These are phyloP conservation scores for Suillus cothurnatus DNA, from an alignment of 768 basidiomycete species.

Conservation along the genomic window DNA sequence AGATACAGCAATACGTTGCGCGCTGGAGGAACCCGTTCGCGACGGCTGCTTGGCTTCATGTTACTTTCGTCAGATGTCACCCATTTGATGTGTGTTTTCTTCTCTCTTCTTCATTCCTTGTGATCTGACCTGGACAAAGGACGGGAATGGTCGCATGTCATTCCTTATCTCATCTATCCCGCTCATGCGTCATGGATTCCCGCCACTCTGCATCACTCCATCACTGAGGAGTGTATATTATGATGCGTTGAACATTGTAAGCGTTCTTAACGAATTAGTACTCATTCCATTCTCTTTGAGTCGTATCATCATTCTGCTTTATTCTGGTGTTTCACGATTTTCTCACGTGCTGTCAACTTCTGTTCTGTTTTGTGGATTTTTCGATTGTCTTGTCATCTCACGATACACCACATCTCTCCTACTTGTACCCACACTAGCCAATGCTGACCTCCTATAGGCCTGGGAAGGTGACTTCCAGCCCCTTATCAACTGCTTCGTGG, in stretches of 20 bases:
- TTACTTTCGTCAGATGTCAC: constrained; percentile 37
- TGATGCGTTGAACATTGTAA: constrained; percentile 35
- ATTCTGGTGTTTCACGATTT: not conserved
- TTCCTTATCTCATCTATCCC: constrained; percentile 37
- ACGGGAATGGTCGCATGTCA: constrained; percentile 39
- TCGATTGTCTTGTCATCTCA: not conserved
- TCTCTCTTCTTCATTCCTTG: not conserved
- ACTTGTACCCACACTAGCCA: not conserved
- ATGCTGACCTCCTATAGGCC: constrained; percentile 20
- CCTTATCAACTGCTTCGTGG: constrained; percentile 33
- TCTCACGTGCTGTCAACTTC: not conserved
- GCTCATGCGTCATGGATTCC: constrained; percentile 34
- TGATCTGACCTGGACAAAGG: constrained; percentile 18
- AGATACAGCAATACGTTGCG: constrained; percentile 36
- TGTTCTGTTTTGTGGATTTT: not conserved
- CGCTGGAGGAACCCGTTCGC: constrained; percentile 41
- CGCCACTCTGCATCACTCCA: constrained; percentile 32
- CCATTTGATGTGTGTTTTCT: constrained; percentile 35
- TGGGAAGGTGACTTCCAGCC: constrained; percentile 38
- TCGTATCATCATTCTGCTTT: not conserved
- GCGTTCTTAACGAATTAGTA: constrained; percentile 4
- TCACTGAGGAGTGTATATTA: constrained; percentile 27
- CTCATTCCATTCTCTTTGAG: not conserved
- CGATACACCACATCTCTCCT: not conserved
- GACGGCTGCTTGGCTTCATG: constrained; percentile 38